Conservation (phyloP, 108 stramenopile species). For the Hondaea fermentalgiana region DNA sequence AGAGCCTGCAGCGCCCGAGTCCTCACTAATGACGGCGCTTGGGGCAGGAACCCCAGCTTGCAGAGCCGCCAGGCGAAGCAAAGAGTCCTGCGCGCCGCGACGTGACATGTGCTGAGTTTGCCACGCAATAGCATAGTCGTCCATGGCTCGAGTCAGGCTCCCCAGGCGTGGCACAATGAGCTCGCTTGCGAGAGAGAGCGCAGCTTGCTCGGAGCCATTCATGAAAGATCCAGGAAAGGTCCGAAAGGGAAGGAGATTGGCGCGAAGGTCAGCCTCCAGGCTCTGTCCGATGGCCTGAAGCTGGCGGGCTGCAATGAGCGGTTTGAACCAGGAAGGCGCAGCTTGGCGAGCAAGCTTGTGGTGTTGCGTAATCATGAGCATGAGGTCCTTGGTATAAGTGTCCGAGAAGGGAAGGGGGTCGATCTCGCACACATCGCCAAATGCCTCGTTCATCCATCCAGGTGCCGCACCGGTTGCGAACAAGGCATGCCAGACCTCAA, state of each 20-base stretch:
- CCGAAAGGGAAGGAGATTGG: neutral
- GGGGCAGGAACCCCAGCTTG: neutral
- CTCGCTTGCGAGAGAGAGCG: neutral
- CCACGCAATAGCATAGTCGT: neutral
- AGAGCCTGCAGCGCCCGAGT: neutral
- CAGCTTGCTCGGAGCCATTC: neutral
- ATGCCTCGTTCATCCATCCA: neutral
- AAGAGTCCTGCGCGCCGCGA: neutral
- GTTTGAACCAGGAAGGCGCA: neutral
- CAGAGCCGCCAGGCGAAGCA: neutral
- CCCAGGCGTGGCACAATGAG: neutral
- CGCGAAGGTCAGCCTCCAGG: neutral
- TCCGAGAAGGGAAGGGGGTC: neutral
- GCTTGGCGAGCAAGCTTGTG: neutral
- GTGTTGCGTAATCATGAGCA: conserved; percentile 12
- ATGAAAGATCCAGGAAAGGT: neutral
- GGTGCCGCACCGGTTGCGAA: neutral
- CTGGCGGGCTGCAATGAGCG: neutral
- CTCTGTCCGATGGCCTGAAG: neutral
- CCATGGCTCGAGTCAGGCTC: neutral
- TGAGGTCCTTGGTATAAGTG: neutral
- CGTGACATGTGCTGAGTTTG: neutral
- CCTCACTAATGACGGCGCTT: neutral
- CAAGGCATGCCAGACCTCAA: neutral
- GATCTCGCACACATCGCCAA: neutral